These are phyloP conservation scores for Penicillium soppii DNA, from an alignment of 495 filamentous ascomycete genomes.

Conservation along the genomic window DNA sequence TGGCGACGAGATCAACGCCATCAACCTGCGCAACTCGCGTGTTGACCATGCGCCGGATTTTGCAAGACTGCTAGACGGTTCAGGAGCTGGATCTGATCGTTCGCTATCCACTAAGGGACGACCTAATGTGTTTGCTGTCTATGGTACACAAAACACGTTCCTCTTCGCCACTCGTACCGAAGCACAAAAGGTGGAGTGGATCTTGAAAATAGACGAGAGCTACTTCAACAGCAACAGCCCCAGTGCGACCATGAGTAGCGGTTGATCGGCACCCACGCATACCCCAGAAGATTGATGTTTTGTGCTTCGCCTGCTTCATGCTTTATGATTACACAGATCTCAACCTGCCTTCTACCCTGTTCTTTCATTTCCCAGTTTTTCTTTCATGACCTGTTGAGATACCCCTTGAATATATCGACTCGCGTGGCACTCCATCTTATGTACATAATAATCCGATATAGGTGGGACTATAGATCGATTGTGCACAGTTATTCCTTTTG, in stretches of 20 bases:
- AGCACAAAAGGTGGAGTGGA: constrained; percentile 92
- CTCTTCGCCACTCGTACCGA: constrained; percentile 87
- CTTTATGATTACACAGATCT: constrained; percentile 22
- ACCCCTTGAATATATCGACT: constrained; percentile 43
- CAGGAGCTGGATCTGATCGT: constrained; percentile 29
- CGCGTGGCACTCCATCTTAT: constrained; percentile 32
- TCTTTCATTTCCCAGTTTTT: constrained; percentile 14
- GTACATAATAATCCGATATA: constrained; percentile 46
- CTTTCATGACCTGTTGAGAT: constrained; percentile 29
- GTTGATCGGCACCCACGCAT: constrained; percentile 3
- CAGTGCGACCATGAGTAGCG: constrained; percentile 26
- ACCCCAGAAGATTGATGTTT: background rate
- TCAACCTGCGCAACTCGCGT: constrained; percentile 79
- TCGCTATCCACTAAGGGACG: constrained; percentile 49
- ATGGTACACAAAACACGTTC: constrained; percentile 90
- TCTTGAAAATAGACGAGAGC: constrained; percentile 70
- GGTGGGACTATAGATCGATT: constrained; percentile 30
- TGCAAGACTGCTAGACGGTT: constrained; percentile 65
- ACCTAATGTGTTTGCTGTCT: constrained; percentile 85
- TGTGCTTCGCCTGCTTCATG: constrained; percentile 16
- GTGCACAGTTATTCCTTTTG: constrained; percentile 10
- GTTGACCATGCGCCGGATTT: constrained; percentile 89
- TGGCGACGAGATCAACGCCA: constrained; percentile 85
- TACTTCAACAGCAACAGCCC: constrained; percentile 49
- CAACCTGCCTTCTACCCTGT: constrained; percentile 14